Conservation (phyloP, 1,139 yeast species). For the Kodamaea fungicola region DNA sequence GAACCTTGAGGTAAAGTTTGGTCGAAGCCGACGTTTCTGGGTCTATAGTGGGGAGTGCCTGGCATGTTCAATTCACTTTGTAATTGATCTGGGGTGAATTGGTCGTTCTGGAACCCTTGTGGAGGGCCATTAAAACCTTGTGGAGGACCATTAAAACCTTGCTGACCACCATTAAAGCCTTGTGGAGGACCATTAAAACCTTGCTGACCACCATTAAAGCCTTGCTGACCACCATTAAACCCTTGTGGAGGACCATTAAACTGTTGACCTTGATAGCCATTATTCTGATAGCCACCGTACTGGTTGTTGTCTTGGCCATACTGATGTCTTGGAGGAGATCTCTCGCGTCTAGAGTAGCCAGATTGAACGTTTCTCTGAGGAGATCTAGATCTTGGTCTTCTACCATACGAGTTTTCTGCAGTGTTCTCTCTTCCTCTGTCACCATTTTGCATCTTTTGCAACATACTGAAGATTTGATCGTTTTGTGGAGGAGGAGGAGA, state of each 20-base stretch:
- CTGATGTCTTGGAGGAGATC: conserved; percentile 30
- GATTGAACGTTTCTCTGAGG: conserved; percentile 31
- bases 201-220: conserved; percentile 3
- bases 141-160: conserved; percentile 5
- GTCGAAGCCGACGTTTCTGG: conserved; percentile 68
- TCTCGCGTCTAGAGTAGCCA: conserved; percentile 20
- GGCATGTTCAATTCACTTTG: conserved; percentile 61
- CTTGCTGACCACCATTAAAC: not conserved
- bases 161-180: conserved; percentile 10
- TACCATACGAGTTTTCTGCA: conserved; percentile 28
- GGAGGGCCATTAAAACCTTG: conserved; percentile 6
- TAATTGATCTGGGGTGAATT: conserved; percentile 10
- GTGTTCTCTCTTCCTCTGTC: conserved; percentile 7
- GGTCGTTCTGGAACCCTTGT: conserved; percentile 4
- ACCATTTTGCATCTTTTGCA: conserved; percentile 39
- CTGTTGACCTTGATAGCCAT: conserved; percentile 11
- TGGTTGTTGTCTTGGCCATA: conserved; percentile 12
- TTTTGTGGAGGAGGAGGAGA: conserved; percentile 16
- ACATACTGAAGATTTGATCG: conserved; percentile 39
- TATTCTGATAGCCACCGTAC: conserved; percentile 6
- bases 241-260: conserved; percentile 8
- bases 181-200: conserved; percentile 11
- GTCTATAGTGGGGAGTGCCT: conserved; percentile 70
- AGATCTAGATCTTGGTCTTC: conserved; percentile 58
- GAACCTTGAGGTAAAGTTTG: conserved; percentile 72